phyloP scores from a whole-genome alignment of 805 yeast species.

The Candida morakotiae region DNA sequence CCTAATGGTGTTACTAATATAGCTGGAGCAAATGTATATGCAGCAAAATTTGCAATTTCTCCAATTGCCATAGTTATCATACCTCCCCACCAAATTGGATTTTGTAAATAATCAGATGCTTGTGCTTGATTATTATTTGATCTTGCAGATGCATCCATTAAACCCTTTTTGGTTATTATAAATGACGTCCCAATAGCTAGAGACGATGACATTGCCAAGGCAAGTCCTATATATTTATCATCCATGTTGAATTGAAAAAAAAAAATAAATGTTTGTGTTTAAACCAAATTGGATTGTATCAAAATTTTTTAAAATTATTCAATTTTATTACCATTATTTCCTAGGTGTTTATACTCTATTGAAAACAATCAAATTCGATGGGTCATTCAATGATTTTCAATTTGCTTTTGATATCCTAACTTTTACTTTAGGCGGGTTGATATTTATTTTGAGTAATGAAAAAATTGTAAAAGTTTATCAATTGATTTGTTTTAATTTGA shows the following conservation, averaged over 20 bases:
- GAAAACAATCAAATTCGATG: slow-evolving; percentile 1
- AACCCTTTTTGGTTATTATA: slow-evolving; percentile 84
- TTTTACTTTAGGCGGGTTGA: slow-evolving; percentile 1
- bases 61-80: slow-evolving; percentile 88
- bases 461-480: slow-evolving; percentile 2
- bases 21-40: slow-evolving; percentile 93
- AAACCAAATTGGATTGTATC: not conserved
- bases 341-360: not conserved
- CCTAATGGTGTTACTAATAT: slow-evolving; percentile 89
- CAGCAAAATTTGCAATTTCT: slow-evolving; percentile 89
- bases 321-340: slow-evolving; percentile 6
- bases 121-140: slow-evolving; percentile 58
- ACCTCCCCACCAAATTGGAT: slow-evolving; percentile 95
- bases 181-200: slow-evolving; percentile 88
- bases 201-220: slow-evolving; percentile 81
- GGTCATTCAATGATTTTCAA: slow-evolving; percentile 6
- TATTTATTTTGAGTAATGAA: not conserved
- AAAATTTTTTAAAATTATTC: not conserved
- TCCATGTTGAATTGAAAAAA: slow-evolving; percentile 37
- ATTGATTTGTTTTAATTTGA: not conserved
- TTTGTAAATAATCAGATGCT: slow-evolving; percentile 72
- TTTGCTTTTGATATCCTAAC: slow-evolving; percentile 5
- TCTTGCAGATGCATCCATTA: slow-evolving; percentile 60
- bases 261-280: not conserved
- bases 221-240: slow-evolving; percentile 85